Base-by-base conservation (phyloP, 2,329 filamentous ascomycete species). In the Colletotrichum ledebouriae region DNA sequence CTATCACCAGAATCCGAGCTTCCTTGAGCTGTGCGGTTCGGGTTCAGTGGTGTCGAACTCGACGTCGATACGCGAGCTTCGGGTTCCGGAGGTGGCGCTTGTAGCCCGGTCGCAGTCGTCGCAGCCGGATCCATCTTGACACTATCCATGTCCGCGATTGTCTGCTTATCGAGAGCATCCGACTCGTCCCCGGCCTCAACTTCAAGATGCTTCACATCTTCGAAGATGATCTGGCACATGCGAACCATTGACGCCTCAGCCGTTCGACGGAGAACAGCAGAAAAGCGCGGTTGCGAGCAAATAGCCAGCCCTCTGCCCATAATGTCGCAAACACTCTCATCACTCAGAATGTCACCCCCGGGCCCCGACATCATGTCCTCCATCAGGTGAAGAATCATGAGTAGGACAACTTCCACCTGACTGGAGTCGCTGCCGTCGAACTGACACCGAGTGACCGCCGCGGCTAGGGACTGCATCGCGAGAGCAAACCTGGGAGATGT, bases 211-310 rank as follows among this genome's bases (percentile, higher is more conserved):
- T 97, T 97, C 59, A 99, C 82, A 69, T 97, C 90, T 78, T 94
- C 92, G 77, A 99, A 99, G 74, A 99, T 97, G 72, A 97, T 94
- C 80, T 99, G 96, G 77, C 96, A 98, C 96, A 99, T 99, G 73
- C 94, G 93, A 52, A 98, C 93, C 94, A 99, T 98, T 62, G 94
- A 92, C 76, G 97, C 96, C 80, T 99, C 96, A 2, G 96, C 96
- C 20, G 94, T 97, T 71, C 94, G 88, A 71, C 95, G 89, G 62
- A 99, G 83, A 4, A 98, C 90, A 74, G 98, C 94, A 10, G 94
- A 98, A 70, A 98, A 90, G 63, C 95, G 89, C 63, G 93, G 89
- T 76, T 98, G 94, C 71, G 95, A 99, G 83, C 96, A 99, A 84
- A 99, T 98, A 76, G 94, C 97, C 72, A 99, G 81, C 1, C 95